Percentiles rank a stretch among this genome's conserved stretches.
These are phyloP conservation scores for Tuber aestivum DNA, from an alignment of 495 filamentous ascomycete genomes.

Conservation along the genomic window DNA sequence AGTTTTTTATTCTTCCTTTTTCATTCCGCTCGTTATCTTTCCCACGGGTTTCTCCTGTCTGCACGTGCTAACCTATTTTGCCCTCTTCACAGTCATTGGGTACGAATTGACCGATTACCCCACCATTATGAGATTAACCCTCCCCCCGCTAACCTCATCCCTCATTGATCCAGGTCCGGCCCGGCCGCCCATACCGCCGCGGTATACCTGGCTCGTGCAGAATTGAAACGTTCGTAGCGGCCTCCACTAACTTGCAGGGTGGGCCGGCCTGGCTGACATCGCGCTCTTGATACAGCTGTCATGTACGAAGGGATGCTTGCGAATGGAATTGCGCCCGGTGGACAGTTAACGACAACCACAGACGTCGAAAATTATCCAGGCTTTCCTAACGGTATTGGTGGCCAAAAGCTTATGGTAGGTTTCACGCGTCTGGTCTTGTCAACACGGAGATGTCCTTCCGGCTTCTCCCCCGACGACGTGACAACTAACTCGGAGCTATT, in stretches of 20 bases:
- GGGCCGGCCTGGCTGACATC: constrained; percentile 20
- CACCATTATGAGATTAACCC: constrained; percentile 44
- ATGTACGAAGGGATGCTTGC: constrained; percentile 97
- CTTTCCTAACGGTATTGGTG: constrained; percentile 82
- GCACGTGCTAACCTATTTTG: constrained; percentile 14
- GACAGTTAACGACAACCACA: constrained; percentile 94
- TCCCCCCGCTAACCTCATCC: constrained; percentile 8
- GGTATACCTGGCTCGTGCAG: constrained; percentile 89
- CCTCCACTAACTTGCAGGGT: background rate
- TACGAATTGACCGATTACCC: constrained; percentile 34
- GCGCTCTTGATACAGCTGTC: constrained; percentile 53
- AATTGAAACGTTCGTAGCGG: constrained; percentile 60
- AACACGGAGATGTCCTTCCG: background rate
- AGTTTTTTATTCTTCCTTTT: constrained; percentile 40
- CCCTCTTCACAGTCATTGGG: constrained; percentile 39
- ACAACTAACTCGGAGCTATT: background rate
- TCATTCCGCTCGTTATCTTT: background rate
- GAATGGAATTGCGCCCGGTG: constrained; percentile 91
- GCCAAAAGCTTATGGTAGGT: constrained; percentile 71
- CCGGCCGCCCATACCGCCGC: constrained; percentile 96
- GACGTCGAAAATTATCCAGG: constrained; percentile 98
- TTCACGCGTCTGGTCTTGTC: background rate
- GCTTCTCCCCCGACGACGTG: background rate
- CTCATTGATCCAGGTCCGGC: constrained; percentile 69
- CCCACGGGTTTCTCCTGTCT: background rate